phyloP scores from a whole-genome alignment of 257 asterid species.

The Solanum acaule region DNA sequence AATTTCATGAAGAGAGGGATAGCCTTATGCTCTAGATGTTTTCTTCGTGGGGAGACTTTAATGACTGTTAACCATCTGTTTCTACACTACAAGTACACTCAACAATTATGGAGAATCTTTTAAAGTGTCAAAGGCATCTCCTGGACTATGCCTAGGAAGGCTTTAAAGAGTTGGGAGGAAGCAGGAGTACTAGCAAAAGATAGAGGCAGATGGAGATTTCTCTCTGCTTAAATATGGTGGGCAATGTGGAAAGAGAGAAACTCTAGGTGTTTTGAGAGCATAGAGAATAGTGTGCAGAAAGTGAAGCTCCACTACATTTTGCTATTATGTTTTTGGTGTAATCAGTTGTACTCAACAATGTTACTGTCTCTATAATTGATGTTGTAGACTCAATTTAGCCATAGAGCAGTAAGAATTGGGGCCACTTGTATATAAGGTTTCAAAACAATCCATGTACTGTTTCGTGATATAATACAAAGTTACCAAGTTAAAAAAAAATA shows the following conservation, averaged over 20 bases:
- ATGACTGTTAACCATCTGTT: neutral
- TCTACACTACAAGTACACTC: neutral
- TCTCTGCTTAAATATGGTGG: neutral
- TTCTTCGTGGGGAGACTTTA: neutral
- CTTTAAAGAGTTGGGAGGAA: neutral
- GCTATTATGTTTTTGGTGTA: neutral
- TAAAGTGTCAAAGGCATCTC: neutral
- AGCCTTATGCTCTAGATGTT: neutral
- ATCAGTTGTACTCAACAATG: neutral
- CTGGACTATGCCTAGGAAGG: neutral
- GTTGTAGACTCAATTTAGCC: neutral
- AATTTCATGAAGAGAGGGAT: neutral
- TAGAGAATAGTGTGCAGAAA: neutral
- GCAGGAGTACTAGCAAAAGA: neutral
- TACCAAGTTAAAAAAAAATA: neutral
- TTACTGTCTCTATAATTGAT: neutral
- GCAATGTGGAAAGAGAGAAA: neutral
- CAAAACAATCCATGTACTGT: neutral
- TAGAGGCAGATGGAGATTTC: neutral
- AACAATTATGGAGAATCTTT: neutral
- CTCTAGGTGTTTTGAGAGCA: neutral
- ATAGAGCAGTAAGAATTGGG: neutral
- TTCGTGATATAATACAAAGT: neutral
- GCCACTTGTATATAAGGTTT: neutral
- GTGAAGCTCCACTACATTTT: neutral